Conservation (phyloP, 23 red algal species). For the Gracilaria domingensis region DNA sequence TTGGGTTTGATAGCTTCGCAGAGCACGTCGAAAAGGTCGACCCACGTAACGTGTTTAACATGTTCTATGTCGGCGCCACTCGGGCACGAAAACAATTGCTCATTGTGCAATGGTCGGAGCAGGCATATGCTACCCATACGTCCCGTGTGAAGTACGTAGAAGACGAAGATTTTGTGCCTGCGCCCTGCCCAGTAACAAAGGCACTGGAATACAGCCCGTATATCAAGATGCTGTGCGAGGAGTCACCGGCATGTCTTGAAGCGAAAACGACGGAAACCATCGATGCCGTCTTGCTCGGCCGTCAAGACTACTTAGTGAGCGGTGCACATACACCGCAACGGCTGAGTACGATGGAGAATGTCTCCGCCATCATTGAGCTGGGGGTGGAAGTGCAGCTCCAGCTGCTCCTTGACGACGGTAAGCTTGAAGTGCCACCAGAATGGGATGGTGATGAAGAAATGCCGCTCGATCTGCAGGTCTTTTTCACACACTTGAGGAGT, state of each 20-base stretch:
- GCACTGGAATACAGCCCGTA: slow-evolving; percentile 18
- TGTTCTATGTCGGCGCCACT: slow-evolving; percentile 35
- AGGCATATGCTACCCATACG: not conserved
- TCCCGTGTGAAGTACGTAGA: not conserved
- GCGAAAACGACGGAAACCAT: not conserved
- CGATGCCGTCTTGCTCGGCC: not conserved
- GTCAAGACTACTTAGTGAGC: slow-evolving; percentile 7
- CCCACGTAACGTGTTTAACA: slow-evolving; percentile 22
- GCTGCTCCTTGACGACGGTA: slow-evolving; percentile 16
- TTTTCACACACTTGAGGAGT: not conserved
- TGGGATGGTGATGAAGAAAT: not conserved
- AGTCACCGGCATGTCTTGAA: not conserved
- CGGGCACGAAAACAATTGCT: slow-evolving; percentile 19
- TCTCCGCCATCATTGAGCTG: slow-evolving; percentile 17
- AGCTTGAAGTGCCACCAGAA: not conserved
- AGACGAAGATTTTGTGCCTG: not conserved
- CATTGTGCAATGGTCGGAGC: slow-evolving; percentile 26
- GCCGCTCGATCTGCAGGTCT: not conserved
- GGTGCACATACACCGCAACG: not conserved
- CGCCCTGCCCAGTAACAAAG: not conserved
- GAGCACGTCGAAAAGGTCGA: slow-evolving; percentile 1
- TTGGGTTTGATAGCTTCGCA: slow-evolving; percentile 3
- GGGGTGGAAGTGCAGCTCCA: slow-evolving; percentile 21
- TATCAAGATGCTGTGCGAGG: not conserved
- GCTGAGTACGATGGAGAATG: not conserved